Evolutionary conservation across 2,329 filamentous ascomycete genomes (phyloP), one percentile per base, ranked within the genome.

Genomic region (Trichoderma citrinoviride): DNA sequence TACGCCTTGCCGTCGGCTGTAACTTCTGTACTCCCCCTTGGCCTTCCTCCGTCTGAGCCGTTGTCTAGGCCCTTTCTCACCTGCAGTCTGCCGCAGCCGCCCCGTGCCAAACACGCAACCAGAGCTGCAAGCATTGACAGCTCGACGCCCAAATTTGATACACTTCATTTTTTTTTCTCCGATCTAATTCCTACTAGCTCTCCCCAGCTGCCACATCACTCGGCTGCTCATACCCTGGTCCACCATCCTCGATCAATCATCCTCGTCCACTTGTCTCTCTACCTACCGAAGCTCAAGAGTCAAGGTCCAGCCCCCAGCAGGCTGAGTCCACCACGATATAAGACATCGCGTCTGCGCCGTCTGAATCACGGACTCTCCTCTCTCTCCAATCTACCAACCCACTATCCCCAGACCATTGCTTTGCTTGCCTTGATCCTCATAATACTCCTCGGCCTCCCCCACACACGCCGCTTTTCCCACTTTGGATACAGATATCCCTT

Each of bases 171-270:
- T 55, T 55, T 56, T 47, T 47, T 56, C 61, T 56, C 61, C 52
- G 43, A 62, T 62, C 60, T 54, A 54, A 62, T 58, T 49, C 64
- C 60, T 50, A 40, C 43, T 27, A 65, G 64, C 49, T 46, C 43
- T 64, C 53, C 44, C 54, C 41, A 53, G 44, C 47, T 66, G 65
- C 65, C 65, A 66, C 65, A 66, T 66, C 61, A 66, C 65, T 37
- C 60, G 40, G 65, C 33, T 54, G 43, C 37, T 55, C 62, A 65
- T 61, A 52, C 44, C 56, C 49, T 47, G 47, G 47, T 41, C 55
- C 55, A 19, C 41, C 52, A 21, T 25, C 52, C 23, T 29, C 19
- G 23, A 37, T 19, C 12, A 43, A 47, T 54, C 49, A 47, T 40
- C 23, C 33, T 64, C 44, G 62, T 40, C 57, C 27, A 40, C 54